Evolutionary conservation across 2,329 filamentous ascomycete genomes (phyloP), one percentile per base, ranked within the genome.

Genomic region (Trichophyton schoenleinii): DNA sequence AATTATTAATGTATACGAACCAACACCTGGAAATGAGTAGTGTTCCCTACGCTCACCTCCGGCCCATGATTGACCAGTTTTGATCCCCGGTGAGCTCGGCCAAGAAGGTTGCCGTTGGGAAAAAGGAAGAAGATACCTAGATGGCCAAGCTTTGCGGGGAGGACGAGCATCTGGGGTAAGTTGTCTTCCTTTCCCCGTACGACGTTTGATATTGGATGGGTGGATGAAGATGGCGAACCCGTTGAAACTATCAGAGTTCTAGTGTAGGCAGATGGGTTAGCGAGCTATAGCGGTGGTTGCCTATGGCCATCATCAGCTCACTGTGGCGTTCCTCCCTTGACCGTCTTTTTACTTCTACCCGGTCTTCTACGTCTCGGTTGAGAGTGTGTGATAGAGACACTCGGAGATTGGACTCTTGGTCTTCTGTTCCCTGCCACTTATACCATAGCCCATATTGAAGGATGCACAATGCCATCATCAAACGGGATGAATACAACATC

Each of bases 81-180:
- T 25, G 28, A 34, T 53, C 49, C 49, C 49, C 49, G 49, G n/a
- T 34, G 11, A 22, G 20, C 42, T 6, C 34, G 28, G 49, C 49
- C 49, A 53, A 53, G 49, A n/a, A 53, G 49, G 49, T 31, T 13
- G n/a, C 49, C 25, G 49, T 53, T 53, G 22, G 49, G n/a, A 20
- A 44, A n/a, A 18, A 34, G 49, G 28, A 38, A 38, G 34, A 38
- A 38, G 34, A 38, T 38, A 38, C 34, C 34, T 31, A 25, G 6
- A 25, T 25, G 22, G 49, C 49, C 49, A 53, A 53, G 49, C 49
- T 53, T 53, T 53, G 49, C 49, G 49, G 49, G 49, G 49, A 53
- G 49, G 49, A 48, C 44, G 34, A 48, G 20, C 44, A 48, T 48
- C n/a, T 48, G 44, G 44, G 44, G 11, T n/a, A n/a, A 18, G n/a